phyloP scores from a whole-genome alignment of 2,329 filamentous ascomycete genomes.

The Cladophialophora yegresii region DNA sequence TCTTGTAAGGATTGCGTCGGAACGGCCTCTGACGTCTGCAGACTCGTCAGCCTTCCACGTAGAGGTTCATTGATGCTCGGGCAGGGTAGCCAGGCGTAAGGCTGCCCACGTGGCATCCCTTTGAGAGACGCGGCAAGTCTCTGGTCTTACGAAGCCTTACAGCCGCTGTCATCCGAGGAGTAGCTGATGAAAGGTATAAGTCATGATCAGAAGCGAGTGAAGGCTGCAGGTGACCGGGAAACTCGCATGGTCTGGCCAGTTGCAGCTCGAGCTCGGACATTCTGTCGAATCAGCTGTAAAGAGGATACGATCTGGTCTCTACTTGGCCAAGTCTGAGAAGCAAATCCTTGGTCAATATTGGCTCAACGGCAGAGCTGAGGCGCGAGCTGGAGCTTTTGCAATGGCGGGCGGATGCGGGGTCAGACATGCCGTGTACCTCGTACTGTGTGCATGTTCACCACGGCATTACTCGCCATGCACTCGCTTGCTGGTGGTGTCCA shows the following conservation, averaged over 20 bases:
- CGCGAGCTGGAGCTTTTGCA: neutral
- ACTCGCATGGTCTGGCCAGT: neutral
- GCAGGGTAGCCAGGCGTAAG: neutral
- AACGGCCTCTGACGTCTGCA: constrained; percentile 11
- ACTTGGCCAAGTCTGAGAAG: neutral
- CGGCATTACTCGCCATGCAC: neutral
- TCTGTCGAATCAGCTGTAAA: neutral
- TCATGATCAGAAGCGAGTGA: neutral
- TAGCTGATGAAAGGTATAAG: constrained; percentile 2
- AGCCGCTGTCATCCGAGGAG: neutral
- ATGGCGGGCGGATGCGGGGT: neutral
- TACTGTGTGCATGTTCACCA: no score
- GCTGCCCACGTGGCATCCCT: neutral
- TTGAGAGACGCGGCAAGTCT: neutral
- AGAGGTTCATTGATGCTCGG: neutral
- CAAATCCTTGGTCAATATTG: neutral
- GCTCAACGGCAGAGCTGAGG: neutral
- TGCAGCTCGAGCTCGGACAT: neutral
- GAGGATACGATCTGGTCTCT: neutral
- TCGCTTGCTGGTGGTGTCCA: neutral
- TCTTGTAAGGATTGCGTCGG: neutral
- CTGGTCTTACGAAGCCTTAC: constrained; percentile 1
- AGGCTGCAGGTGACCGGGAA: neutral
- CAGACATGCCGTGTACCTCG: neutral
- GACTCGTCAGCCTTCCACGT: constrained; percentile 11